Percentiles rank a stretch among this genome's conserved stretches.
phyloP scores from a whole-genome alignment of 495 filamentous ascomycete species.

The Annulohypoxylon bovei region DNA sequence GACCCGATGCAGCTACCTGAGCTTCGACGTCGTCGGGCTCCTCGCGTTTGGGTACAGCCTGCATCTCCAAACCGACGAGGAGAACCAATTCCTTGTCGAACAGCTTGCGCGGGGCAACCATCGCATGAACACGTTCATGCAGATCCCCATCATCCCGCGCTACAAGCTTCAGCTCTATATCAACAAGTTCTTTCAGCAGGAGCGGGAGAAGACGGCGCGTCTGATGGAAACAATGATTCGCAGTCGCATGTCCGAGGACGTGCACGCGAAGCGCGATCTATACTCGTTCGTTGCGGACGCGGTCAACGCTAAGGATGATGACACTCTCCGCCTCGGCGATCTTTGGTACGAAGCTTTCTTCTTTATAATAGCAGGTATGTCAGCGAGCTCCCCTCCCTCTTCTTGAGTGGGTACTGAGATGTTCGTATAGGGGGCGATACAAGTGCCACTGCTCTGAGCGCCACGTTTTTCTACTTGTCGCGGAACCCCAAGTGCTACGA shows the following conservation, averaged over 20 bases:
- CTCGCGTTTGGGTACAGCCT: slow-evolving; percentile 34
- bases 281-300: slow-evolving; percentile 52
- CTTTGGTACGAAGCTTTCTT: slow-evolving; percentile 29
- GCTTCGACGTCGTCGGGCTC: slow-evolving; percentile 27
- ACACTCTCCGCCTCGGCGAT: slow-evolving; percentile 8
- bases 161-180: slow-evolving; percentile 8
- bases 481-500: slow-evolving; percentile 55
- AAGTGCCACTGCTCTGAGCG: slow-evolving; percentile 57
- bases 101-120: neutral
- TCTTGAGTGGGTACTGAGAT: neutral
- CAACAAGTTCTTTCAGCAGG: slow-evolving; percentile 13
- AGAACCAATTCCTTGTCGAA: slow-evolving; percentile 26
- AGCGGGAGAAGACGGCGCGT: slow-evolving; percentile 17
- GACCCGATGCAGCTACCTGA: slow-evolving; percentile 12
- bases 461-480: slow-evolving; percentile 65
- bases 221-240: slow-evolving; percentile 33
- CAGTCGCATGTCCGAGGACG: slow-evolving; percentile 17
- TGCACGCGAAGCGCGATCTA: slow-evolving; percentile 30
- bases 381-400: neutral
- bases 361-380: slow-evolving; percentile 30
- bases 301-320: slow-evolving; percentile 46
- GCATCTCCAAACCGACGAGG: slow-evolving; percentile 17
- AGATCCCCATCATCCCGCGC: slow-evolving; percentile 10
- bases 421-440: slow-evolving; percentile 57
- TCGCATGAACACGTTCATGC: slow-evolving; percentile 21